Base-by-base conservation (phyloP, 768 basidiomycete genomes). In the Trametes cingulata region DNA sequence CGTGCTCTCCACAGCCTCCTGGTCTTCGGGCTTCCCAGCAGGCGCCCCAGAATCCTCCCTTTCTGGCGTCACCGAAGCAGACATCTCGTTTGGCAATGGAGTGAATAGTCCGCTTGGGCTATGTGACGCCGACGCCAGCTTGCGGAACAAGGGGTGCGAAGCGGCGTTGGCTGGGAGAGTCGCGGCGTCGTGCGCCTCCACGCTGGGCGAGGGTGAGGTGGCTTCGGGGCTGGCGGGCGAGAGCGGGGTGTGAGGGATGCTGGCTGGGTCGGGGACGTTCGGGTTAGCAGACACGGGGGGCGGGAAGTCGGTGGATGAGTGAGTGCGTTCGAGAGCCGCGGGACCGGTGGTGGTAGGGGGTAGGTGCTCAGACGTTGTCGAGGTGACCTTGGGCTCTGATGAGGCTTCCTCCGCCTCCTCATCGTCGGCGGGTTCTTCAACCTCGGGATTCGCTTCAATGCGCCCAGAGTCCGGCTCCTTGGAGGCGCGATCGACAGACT, bases 201-300 rank as follows among this genome's bases (percentile, higher is more conserved):
- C 29, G 15, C n/a, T 41, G 19, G 46, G 41, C 4, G 53, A 37
- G 25, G 56, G 33, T 3, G 27, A 51, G 12, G 35, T 39, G 19
- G 37, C 24, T 1, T 33, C 41, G 1, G 59, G 65, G 19, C 60
- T 48, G 14, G 58, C 51, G 3, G 68, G 60, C 17, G 65, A 64
- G 36, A 39, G 40, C 12, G 64, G 57, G 52, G 68, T 56, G 22
- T 49, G 56, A 10, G 60, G 27, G 15, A 63, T 47, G 52, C 70
- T 69, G 10, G 74, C 70, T 14, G 76, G 76, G 57, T 81, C 79
- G 14, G 74, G 72, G 14, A 76, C 73, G 29, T 65, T 68, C 25
- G 76, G 74, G 63, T 80, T 74, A 7, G 79, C 78, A 8, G 70
- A 73, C 42, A 80, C 64, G 19, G 79, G 79, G 72, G 78, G 76